These are phyloP conservation scores for Ustilago cynodontis DNA, from an alignment of 1,284 basidiomycete species.

Conservation along the genomic window DNA sequence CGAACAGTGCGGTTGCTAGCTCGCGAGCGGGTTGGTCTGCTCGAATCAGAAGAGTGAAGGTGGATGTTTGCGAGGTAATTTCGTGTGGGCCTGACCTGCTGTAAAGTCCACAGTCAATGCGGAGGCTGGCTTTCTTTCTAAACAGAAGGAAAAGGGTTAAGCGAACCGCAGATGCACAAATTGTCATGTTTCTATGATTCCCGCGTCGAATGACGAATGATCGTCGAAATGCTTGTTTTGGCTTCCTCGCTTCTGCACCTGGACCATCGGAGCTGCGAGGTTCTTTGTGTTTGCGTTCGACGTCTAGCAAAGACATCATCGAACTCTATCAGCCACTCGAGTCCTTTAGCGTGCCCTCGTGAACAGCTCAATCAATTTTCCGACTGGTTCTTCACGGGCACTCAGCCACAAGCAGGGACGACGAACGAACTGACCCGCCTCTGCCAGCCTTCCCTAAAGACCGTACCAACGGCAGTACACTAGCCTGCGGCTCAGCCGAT, in stretches of 20 bases:
- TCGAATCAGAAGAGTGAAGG: not conserved
- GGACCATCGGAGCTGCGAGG: constrained; percentile 39
- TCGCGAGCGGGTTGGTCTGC: no score
- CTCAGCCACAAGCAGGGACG: constrained; percentile 9
- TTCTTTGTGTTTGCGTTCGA: not conserved
- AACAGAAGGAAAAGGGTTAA: constrained; percentile 9
- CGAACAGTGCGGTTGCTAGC: no score
- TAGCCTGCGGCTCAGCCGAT: constrained; percentile 3
- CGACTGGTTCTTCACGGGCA: not conserved
- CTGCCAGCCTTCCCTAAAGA: not conserved
- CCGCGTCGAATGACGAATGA: not conserved
- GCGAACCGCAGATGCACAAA: constrained; percentile 9
- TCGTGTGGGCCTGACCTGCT: constrained; percentile 7
- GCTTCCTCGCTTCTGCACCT: constrained; percentile 4
- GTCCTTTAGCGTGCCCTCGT: not conserved
- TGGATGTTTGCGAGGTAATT: constrained; percentile 10
- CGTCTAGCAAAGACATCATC: constrained; percentile 4
- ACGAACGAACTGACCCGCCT: not conserved
- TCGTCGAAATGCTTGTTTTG: not conserved
- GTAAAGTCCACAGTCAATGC: not conserved
- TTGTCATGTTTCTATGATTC: not conserved
- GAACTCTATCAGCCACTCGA: not conserved
- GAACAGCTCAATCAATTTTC: constrained; percentile 1
- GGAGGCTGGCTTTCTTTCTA: not conserved
- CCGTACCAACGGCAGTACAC: not conserved